Evolutionary conservation across 805 yeast species (phyloP), one percentile per base, ranked within the genome.

Genomic region (Dipodascus albidus): DNA sequence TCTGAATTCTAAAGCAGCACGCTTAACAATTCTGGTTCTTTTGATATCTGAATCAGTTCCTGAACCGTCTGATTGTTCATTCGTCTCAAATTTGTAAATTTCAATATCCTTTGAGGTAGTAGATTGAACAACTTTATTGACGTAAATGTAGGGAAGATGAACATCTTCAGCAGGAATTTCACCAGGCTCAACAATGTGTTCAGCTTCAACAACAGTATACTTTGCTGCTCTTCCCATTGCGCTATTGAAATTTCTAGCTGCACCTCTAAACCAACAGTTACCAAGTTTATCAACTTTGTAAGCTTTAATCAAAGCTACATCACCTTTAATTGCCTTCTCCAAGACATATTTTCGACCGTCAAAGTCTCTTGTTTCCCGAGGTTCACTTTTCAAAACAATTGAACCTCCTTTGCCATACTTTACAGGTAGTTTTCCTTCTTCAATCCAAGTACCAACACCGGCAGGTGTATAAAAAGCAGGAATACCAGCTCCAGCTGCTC

Each of bases 371-470:
- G 62, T 60, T 59, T 73, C 76, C 49, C 70, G 62, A 3, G 76
- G 74, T 27, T 64, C 58, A 15, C 67, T 59, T 11, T 67, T 65
- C 50, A 64, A 60, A 41, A 68, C 53, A 3, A 73, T 73, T 2
- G 64, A 62, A 3, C 73, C 70, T 50, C 59, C 60, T 21, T 50
- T 24, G 23, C 62, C 69, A 55, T 73, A 73, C 52, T 70, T 62
- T 2, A 73, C 64, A 0, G 77, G 76, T 33, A 73, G 59, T 55
- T 70, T 66, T 17, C 77, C 76, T 52, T 70, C 67, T 56, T 73
- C 72, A 17, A 73, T 62, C 75, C 75, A 72, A 15, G 77, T 73
- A n/a, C 71, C 72, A 23, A 66, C 74, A n/a, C 77, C 77, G 2
- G 77, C 69, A 1, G 74, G 69, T 9, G 75, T 67, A 55, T 69